phyloP scores from a whole-genome alignment of 2,329 filamentous ascomycete species.

The Aspergillus texensis region DNA sequence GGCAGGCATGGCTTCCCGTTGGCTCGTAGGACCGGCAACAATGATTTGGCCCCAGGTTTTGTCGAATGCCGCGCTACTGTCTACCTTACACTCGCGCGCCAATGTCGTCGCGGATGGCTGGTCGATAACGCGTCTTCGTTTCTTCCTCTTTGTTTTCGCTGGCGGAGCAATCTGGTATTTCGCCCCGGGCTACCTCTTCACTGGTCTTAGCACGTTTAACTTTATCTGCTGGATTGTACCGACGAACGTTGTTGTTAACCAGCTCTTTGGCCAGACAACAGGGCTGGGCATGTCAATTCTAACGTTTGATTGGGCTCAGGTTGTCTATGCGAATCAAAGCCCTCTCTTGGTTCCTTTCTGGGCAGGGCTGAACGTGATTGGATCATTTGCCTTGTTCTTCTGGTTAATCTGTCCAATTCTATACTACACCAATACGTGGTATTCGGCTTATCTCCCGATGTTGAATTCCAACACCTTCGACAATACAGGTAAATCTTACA shows the following conservation, averaged over 20 bases:
- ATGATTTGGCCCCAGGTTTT: conserved; percentile 67
- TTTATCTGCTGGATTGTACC: conserved; percentile 73
- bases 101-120: conserved; percentile 46
- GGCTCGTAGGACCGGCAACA: conserved; percentile 60
- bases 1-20: conserved; percentile 61
- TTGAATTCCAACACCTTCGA: conserved; percentile 65
- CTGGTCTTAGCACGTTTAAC: conserved; percentile 69
- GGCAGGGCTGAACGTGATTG: conserved; percentile 47
- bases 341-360: conserved; percentile 67
- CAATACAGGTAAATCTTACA: conserved; percentile 63
- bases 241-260: conserved; percentile 68
- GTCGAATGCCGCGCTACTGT: conserved; percentile 53
- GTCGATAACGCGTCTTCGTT: conserved; percentile 40
- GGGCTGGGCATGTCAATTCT: conserved; percentile 70
- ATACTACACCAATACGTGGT: conserved; percentile 59
- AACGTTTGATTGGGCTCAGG: conserved; percentile 76
- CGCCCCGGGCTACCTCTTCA: conserved; percentile 66
- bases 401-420: conserved; percentile 48
- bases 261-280: conserved; percentile 70
- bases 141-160: conserved; percentile 39
- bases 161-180: conserved; percentile 41
- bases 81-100: conserved; percentile 36
- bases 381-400: conserved; percentile 47
- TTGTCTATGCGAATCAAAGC: conserved; percentile 68
- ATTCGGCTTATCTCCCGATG: conserved; percentile 63